These are phyloP conservation scores for Pichia sp. DNA, from an alignment of 1,139 yeast genomes.

Conservation along the genomic window DNA sequence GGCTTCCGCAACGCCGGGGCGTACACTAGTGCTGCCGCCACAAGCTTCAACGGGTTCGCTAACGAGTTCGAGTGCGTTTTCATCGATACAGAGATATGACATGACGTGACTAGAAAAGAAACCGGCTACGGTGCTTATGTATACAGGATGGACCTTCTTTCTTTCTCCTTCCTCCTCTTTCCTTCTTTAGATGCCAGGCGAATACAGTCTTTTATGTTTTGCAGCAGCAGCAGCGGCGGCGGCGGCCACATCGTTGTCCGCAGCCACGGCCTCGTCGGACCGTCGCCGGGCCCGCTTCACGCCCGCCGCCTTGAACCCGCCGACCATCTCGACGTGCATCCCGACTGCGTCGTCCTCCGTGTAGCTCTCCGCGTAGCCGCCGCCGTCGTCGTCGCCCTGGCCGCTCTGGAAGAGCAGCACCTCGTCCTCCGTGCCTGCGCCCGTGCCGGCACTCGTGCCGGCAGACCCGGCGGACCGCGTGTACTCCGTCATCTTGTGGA, in stretches of 20 bases:
- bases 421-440: neutral
- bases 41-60: constrained; percentile 83
- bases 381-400: constrained; percentile 22
- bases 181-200: constrained; percentile 1
- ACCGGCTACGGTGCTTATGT: neutral
- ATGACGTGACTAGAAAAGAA: neutral
- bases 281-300: constrained; percentile 16
- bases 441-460: neutral
- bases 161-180: neutral
- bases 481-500: constrained; percentile 4
- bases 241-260: neutral
- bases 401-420: constrained; percentile 17
- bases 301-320: constrained; percentile 16
- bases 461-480: neutral
- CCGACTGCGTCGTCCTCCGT: constrained; percentile 5
- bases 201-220: constrained; percentile 8
- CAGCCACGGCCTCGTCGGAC: constrained; percentile 8
- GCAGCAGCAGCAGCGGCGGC: neutral
- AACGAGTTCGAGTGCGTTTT: constrained; percentile 24
- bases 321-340: constrained; percentile 20
- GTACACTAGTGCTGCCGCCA: constrained; percentile 88
- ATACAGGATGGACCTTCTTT: neutral
- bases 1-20: constrained; percentile 86
- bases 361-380: neutral
- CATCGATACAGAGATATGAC: constrained; percentile 22